Evolutionary conservation across 2,329 filamentous ascomycete genomes (phyloP), one percentile per base, ranked within the genome.

Genomic region (Alternaria panax): DNA sequence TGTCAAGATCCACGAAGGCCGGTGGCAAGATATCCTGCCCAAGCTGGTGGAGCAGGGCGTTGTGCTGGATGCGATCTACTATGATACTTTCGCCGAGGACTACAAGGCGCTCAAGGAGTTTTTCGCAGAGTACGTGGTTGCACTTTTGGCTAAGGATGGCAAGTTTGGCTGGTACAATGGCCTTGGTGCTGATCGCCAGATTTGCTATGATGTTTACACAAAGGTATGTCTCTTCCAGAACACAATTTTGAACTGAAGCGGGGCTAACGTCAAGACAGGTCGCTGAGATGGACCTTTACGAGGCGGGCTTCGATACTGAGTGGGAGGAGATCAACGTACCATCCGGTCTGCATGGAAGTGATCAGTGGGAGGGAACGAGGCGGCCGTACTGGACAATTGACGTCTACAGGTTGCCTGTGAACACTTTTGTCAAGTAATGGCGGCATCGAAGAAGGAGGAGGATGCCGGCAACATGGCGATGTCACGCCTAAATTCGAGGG

Each of bases 21-120:
- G 84, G 66, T 96, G 93, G 93, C 93, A 96, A 78, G 91, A 95
- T 59, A 80, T 95, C 0, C 82, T 93, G 16, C 90, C 89, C 0
- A 81, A 82, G 51, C 81, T 96, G 7, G 80, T 94, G 1, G 86
- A 87, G 59, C 80, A 87, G 40, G 90, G 90, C 9, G 85, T 90
- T 70, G 81, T 88, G 12, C 93, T 94, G 72, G 92, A 96, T 74
- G 92, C 90, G 27, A 92, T 78, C 28, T 78, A 78, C 68, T 78
- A 77, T 57, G 76, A 78, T 52, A 78, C 76, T 2, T 78, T 78
- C 51, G 75, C 75, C 2, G 76, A 78, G 57, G 73, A 77, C 53
- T 78, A 78, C 54, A 65, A 60, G 5, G 75, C 75, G n/a, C 65
- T 78, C 12, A 76, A 71, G 60, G 75, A 77, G 55, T 78, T 78